A percentile compares a stretch with the other conserved stretches of the same genome.
Conservation (phyloP, 2,329 filamentous ascomycete genomes). For the Thielaviopsis ethacetica region DNA sequence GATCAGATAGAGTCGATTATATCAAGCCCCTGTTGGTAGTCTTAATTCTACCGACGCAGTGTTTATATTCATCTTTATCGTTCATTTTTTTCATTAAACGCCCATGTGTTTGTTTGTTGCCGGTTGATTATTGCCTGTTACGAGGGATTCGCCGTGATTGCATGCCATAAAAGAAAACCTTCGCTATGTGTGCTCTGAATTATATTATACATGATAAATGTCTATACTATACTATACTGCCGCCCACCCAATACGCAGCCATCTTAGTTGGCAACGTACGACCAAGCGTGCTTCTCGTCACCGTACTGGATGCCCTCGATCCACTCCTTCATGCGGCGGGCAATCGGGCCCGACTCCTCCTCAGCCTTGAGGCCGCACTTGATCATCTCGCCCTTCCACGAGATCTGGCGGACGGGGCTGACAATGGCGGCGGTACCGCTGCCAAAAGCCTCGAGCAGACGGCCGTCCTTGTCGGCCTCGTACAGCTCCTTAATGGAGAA, state of each 20-base stretch:
- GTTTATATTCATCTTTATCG: background rate
- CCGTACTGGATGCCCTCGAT: constrained; percentile 93
- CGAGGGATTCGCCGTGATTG: too few relatives aligned
- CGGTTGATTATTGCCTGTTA: too few relatives aligned
- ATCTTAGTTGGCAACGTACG: constrained; percentile 33
- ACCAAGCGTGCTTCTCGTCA: constrained; percentile 85
- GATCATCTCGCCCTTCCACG: constrained; percentile 69
- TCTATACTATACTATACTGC: background rate
- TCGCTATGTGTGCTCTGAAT: background rate
- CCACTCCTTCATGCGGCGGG: constrained; percentile 83
- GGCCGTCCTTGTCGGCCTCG: constrained; percentile 66
- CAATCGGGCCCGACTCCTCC: constrained; percentile 77
- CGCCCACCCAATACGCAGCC: background rate
- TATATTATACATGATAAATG: background rate
- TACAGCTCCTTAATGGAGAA: constrained; percentile 78
- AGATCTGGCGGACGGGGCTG: constrained; percentile 74
- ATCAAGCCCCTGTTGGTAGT: background rate
- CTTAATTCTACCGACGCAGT: background rate
- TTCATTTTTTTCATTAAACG: background rate
- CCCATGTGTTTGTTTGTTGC: too few relatives aligned
- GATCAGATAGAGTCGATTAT: constrained; percentile 3
- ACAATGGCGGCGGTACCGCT: constrained; percentile 90
- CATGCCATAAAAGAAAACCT: background rate
- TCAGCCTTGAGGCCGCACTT: constrained; percentile 66
- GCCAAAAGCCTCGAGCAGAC: constrained; percentile 85